Base-by-base conservation (phyloP, 345 rosid genomes). In the Trapa incisa region DNA sequence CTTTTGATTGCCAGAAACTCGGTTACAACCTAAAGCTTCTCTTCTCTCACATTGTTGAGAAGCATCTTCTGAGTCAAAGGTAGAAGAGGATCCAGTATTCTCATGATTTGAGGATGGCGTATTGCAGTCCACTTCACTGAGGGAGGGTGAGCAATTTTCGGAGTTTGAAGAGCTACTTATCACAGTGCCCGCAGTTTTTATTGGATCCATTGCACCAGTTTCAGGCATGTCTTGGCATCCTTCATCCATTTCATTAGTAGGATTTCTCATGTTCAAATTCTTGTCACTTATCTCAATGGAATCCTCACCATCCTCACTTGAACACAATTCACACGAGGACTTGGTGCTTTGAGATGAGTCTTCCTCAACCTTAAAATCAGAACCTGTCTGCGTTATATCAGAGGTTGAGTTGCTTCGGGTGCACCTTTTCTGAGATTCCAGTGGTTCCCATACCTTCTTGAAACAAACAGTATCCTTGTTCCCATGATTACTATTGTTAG, bases 111-210 rank as follows among this genome's bases (percentile, higher is more conserved):
- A 87, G 66, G 92, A 87, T 70, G 83, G 81, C 29, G 87, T 75
- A 67, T 79, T 87, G 80, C 89, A 83, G 54, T 92, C 98, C 68
- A 87, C 93, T 68, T 92, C 98, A 36, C 98, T 87, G 61, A 80
- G 84, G 77, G 92, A 94, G 22, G 95, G 87, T 42, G 95, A 91
- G 84, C 96, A 86, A 76, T 87, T 87, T 70, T 87, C 96, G 52
- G 95, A 91, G 77, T 70, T 91, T 50, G 96, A 85, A 73, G 80
- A 75, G 72, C 86, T 80, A 68, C 83, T 79, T 61, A 5, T 61
- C 36, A 13, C 38, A 36, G 45, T 50, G 4, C 35, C 75, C 67
- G 75, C 71, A 72, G 75, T 72, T 77, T 76, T 84, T 36, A 58
- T 71, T 35, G 84, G 69, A 70, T 71, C 78, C 37, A 69, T 72